phyloP scores from a whole-genome alignment of 2,329 filamentous ascomycete genomes.

The Alternaria solani region DNA sequence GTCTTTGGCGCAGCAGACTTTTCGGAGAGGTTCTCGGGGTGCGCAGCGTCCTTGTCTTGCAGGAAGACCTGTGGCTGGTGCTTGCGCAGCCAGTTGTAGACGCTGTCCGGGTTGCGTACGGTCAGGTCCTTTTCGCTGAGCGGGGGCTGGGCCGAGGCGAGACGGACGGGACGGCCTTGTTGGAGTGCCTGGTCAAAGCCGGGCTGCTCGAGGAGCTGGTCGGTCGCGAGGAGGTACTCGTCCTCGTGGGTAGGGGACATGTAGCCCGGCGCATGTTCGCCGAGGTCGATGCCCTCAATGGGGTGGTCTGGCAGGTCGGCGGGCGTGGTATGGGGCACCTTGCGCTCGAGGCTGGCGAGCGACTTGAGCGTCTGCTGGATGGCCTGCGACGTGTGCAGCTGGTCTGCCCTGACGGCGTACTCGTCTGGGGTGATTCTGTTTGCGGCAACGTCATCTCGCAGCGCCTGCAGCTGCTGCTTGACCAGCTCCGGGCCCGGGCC shows the following conservation, averaged over 20 bases:
- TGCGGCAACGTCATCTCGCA: slow-evolving; percentile 45
- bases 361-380: slow-evolving; percentile 35
- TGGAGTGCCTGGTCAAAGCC: slow-evolving; percentile 61
- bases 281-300: slow-evolving; percentile 56
- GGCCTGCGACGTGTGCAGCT: slow-evolving; percentile 38
- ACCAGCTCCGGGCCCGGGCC: slow-evolving; percentile 33
- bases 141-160: slow-evolving; percentile 51
- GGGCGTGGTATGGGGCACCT: slow-evolving; percentile 51
- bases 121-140: slow-evolving; percentile 61
- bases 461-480: slow-evolving; percentile 43
- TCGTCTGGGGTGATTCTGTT: slow-evolving; percentile 42
- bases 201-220: slow-evolving; percentile 60
- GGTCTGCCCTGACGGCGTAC: slow-evolving; percentile 37
- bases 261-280: slow-evolving; percentile 69
- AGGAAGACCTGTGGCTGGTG: slow-evolving; percentile 85
- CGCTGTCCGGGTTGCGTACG: slow-evolving; percentile 83
- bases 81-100: slow-evolving; percentile 93
- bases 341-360: slow-evolving; percentile 52
- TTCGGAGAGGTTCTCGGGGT: slow-evolving; percentile 50
- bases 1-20: slow-evolving; percentile 40
- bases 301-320: slow-evolving; percentile 42
- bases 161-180: slow-evolving; percentile 51
- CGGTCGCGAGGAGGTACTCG: slow-evolving; percentile 74
- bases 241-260: slow-evolving; percentile 75
- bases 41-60: slow-evolving; percentile 67